Conservation (phyloP, 495 filamentous ascomycete genomes). For the Bathelium albidoporum region DNA sequence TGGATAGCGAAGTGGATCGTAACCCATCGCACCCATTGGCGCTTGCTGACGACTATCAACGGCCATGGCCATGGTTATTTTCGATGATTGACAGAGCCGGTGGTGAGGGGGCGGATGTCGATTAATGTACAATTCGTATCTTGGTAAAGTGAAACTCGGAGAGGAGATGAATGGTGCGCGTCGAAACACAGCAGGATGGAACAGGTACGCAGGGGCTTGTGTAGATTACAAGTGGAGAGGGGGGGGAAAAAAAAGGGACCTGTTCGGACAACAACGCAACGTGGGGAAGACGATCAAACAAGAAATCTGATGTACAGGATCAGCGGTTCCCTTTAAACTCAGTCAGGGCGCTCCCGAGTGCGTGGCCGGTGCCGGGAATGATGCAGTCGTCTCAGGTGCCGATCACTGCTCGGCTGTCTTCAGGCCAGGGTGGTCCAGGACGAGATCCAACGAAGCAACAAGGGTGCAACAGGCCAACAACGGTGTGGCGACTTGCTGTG, state of each 20-base stretch:
- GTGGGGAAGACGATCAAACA: conserved; percentile 6
- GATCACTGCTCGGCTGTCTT: conserved; percentile 5
- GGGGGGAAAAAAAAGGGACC: neutral
- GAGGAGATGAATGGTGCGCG: neutral
- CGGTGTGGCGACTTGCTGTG: conserved; percentile 5
- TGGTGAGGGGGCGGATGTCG: neutral
- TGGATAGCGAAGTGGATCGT: conserved; percentile 67
- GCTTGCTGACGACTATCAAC: conserved; percentile 72
- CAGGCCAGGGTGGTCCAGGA: neutral
- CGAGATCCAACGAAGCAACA: conserved; percentile 4
- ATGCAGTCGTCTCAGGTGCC: conserved; percentile 5
- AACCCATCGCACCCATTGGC: conserved; percentile 62
- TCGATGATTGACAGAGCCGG: neutral
- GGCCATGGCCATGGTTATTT: conserved; percentile 57
- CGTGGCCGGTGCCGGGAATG: conserved; percentile 5
- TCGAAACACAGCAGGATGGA: neutral
- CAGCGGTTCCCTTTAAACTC: conserved; percentile 4
- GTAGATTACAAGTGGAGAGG: neutral
- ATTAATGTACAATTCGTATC: neutral
- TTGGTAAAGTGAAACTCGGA: neutral
- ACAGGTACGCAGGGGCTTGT: neutral
- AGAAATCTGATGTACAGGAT: conserved; percentile 5
- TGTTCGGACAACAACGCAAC: neutral
- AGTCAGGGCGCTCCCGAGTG: conserved; percentile 1
- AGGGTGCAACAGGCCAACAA: conserved; percentile 3